These are phyloP conservation scores for Millerozyma acaciae DNA, from an alignment of 805 yeast species.

Conservation along the genomic window DNA sequence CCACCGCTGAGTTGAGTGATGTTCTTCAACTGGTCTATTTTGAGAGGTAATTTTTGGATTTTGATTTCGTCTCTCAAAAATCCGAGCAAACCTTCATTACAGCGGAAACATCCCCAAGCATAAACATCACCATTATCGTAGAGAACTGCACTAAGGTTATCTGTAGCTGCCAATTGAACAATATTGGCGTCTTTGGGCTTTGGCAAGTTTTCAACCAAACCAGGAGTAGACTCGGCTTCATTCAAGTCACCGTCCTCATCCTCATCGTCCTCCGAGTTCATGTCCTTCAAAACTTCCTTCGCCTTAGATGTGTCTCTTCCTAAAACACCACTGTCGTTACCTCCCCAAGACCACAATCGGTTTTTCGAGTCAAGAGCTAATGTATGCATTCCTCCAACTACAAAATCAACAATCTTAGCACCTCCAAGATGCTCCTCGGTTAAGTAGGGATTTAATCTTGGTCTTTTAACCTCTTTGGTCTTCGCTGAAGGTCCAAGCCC, in stretches of 20 bases:
- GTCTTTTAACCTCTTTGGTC: slow-evolving; percentile 93
- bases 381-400: slow-evolving; percentile 96
- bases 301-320: slow-evolving; percentile 77
- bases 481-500: slow-evolving; percentile 95
- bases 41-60: slow-evolving; percentile 65
- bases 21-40: slow-evolving; percentile 56
- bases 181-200: slow-evolving; percentile 38
- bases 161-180: slow-evolving; percentile 86
- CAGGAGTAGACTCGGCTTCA: slow-evolving; percentile 87
- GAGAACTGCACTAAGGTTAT: slow-evolving; percentile 79
- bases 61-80: slow-evolving; percentile 57
- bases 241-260: slow-evolving; percentile 85
- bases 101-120: slow-evolving; percentile 97
- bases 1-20: slow-evolving; percentile 87
- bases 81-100: slow-evolving; percentile 88
- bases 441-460: slow-evolving; percentile 81
- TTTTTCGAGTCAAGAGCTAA: slow-evolving; percentile 75
- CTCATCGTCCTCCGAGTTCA: slow-evolving; percentile 49
- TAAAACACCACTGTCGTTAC: slow-evolving; percentile 85
- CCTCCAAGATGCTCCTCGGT: slow-evolving; percentile 44
- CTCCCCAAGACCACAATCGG: slow-evolving; percentile 97
- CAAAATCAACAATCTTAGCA: slow-evolving; percentile 74
- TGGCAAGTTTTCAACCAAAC: slow-evolving; percentile 65
- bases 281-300: slow-evolving; percentile 62
- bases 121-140: slow-evolving; percentile 81